These are phyloP conservation scores for Ascoidea tarda DNA, from an alignment of 805 yeast species.

Conservation along the genomic window DNA sequence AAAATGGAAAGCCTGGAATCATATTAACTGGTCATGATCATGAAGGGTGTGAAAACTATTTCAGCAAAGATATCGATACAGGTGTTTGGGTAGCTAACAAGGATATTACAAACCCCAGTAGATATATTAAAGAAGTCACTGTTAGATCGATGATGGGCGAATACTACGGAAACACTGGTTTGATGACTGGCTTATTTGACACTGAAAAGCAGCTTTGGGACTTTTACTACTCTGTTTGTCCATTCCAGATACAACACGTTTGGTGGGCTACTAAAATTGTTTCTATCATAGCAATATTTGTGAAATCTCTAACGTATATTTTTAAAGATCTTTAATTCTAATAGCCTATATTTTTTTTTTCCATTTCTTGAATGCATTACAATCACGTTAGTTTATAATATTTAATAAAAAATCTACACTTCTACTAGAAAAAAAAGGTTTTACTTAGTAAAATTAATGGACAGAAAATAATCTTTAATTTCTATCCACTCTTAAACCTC, in stretches of 20 bases:
- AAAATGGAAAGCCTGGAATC: constrained; percentile 54
- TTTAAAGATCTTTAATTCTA: too few relatives aligned
- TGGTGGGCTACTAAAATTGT: constrained; percentile 86
- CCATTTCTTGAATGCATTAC: constrained; percentile 3
- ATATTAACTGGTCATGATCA: constrained; percentile 94
- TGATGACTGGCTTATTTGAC: constrained; percentile 62
- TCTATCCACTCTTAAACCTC: constrained; percentile 34
- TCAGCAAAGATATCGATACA: constrained; percentile 27
- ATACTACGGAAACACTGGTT: constrained; percentile 77
- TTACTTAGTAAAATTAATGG: too few relatives aligned
- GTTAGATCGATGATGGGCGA: constrained; percentile 97
- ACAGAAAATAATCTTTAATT: background rate
- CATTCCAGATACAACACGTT: constrained; percentile 75
- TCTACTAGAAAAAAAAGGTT: too few relatives aligned
- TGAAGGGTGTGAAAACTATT: constrained; percentile 74
- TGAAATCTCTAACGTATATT: constrained; percentile 18
- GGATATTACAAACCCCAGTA: constrained; percentile 15
- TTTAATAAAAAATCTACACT: too few relatives aligned
- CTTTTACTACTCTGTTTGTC: constrained; percentile 61
- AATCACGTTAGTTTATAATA: background rate
- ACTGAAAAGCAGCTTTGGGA: constrained; percentile 32
- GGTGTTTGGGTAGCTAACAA: constrained; percentile 51
- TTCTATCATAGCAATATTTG: constrained; percentile 24
- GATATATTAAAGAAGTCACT: constrained; percentile 59
- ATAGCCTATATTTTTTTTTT: background rate